Evolutionary conservation across 768 basidiomycete species (phyloP), one percentile per base, ranked within the genome.

Genomic region (Termitomyces sp.): DNA sequence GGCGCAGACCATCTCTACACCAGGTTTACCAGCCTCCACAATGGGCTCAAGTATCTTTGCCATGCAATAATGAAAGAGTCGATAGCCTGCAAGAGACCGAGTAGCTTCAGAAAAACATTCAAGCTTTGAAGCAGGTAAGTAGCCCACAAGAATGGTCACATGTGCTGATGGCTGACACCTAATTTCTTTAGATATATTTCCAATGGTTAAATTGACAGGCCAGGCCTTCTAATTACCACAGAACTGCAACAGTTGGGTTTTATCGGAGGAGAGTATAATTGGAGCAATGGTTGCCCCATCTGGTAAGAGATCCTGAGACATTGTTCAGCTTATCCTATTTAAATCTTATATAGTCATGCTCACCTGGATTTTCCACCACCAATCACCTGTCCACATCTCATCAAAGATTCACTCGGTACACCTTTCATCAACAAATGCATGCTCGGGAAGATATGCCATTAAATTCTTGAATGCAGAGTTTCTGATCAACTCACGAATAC

Each of bases 121-220:
- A 7, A 60, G 51, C 50, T 60, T 60, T 6, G 51, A 3, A 4
- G 57, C 44, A 8, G 56, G 55, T 42, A 57, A 36, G 51, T 57
- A 58, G 4, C 55, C 42, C 7, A 51, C 6, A 22, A 60, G 52
- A 9, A 55, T 36, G 0, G 63, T 70, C 0, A 70, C 78, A n/a
- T 68, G 71, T 20, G 59, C 28, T 3, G 67, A 68, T 0, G 73
- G 69, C 57, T 74, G 49, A 4, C 72, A 59, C 0, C 71, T 69
- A 0, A 69, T 58, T 2, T 64, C 62, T 53, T 78, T 79, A 0
- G 51, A 24, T 7, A 80, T 71, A 52, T 79, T 78, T 0, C 75
- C 78, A 46, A 79, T 70, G 0, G 76, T 73, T 0, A 81, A 62
- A 58, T 82, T 81, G 0, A 82, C 71, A 1, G 78, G 79, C 72